phyloP scores from a whole-genome alignment of 2,329 filamentous ascomycete species.

The Trichoderma harzianum region DNA sequence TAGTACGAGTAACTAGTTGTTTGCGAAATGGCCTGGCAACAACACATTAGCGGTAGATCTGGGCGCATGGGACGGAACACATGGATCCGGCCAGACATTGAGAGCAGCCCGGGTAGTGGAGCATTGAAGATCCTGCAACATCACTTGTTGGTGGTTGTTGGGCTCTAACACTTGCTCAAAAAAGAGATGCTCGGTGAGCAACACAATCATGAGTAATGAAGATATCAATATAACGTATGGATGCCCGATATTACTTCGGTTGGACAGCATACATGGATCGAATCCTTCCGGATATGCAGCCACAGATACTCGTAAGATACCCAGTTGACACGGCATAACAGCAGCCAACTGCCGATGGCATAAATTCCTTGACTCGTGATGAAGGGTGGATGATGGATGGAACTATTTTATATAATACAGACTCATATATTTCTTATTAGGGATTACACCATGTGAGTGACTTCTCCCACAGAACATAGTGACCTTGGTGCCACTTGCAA shows the following conservation, averaged over 20 bases:
- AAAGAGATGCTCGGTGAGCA: not conserved
- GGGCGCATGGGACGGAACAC: not conserved
- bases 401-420: not conserved
- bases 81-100: not conserved
- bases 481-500: not conserved
- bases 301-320: not conserved
- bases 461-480: not conserved
- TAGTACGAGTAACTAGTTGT: not conserved
- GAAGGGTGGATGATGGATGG: not conserved
- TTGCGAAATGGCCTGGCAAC: not conserved
- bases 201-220: not conserved
- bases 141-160: not conserved
- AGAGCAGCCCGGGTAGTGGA: not conserved
- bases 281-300: not conserved
- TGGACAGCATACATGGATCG: not conserved
- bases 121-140: not conserved
- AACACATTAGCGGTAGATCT: not conserved
- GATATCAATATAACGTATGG: not conserved
- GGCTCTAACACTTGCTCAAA: not conserved
- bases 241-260: not conserved
- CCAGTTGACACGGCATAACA: not conserved
- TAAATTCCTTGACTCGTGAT: not conserved
- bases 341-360: not conserved
- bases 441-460: not conserved
- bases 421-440: not conserved